Evolutionary conservation across 2,329 filamentous ascomycete genomes (phyloP).

Genomic region (Exserohilum turcica): DNA sequence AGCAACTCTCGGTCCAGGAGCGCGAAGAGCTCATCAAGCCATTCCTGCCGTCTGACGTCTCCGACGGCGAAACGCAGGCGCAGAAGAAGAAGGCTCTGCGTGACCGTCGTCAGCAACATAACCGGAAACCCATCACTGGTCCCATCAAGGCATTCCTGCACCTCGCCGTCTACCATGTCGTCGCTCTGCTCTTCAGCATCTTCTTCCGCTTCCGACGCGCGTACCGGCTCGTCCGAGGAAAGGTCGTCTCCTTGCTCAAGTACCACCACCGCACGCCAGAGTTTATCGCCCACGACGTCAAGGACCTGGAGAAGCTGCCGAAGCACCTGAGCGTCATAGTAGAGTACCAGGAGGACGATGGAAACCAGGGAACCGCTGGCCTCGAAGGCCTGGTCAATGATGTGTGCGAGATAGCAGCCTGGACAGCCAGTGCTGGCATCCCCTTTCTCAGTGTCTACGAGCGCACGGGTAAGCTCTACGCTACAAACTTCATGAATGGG

Average conservation of each 20-base stretch:
- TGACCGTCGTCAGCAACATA: conserved; percentile 18
- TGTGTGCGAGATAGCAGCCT: conserved; percentile 87
- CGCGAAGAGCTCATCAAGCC: conserved; percentile 58
- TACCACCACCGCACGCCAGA: conserved; percentile 97
- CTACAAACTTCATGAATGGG: background rate
- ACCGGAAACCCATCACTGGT: conserved; percentile 51
- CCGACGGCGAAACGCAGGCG: conserved; percentile 22
- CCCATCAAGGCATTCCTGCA: conserved; percentile 68
- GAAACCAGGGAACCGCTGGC: conserved; percentile 69
- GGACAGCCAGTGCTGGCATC: conserved; percentile 90
- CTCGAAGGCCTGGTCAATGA: conserved; percentile 87
- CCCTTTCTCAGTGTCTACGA: conserved; percentile 90
- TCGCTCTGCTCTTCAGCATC: conserved; percentile 84
- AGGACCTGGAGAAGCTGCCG: conserved; percentile 73
- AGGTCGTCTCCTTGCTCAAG: conserved; percentile 79
- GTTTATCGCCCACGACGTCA: conserved; percentile 86
- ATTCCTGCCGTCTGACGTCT: conserved; percentile 57
- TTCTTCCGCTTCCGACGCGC: conserved; percentile 82
- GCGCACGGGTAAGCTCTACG: conserved; percentile 70
- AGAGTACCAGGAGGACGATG: conserved; percentile 68
- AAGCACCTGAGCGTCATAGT: conserved; percentile 88
- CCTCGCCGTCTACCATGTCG: conserved; percentile 67
- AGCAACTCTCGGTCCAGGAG: conserved; percentile 51
- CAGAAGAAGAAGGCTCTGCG: conserved; percentile 18
- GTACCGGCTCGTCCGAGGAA: conserved; percentile 78